phyloP scores from a whole-genome alignment of 2,329 filamentous ascomycete genomes.

The Phyllosticta citriasiana region DNA sequence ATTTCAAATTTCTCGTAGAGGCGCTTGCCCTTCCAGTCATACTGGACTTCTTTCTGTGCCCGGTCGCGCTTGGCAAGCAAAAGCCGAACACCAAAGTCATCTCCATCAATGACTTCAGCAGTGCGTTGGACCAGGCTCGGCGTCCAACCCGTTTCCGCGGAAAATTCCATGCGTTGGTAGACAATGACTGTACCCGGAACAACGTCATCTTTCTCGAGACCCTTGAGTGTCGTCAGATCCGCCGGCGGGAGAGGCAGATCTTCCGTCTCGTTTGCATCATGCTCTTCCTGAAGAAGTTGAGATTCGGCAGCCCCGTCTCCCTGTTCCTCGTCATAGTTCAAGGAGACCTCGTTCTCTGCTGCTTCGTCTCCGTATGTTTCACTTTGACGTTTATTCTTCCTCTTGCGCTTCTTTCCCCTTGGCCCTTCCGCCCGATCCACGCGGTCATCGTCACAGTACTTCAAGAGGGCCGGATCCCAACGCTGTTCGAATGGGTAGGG shows the following conservation, averaged over 20 bases:
- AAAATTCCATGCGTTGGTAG: slow-evolving; percentile 56
- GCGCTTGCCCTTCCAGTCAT: slow-evolving; percentile 61
- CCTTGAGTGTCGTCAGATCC: slow-evolving; percentile 45
- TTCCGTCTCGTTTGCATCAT: slow-evolving; percentile 28
- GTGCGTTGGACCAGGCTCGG: slow-evolving; percentile 54
- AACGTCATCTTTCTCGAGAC: slow-evolving; percentile 40
- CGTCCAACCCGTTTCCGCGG: slow-evolving; percentile 54
- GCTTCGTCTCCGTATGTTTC: slow-evolving; percentile 16
- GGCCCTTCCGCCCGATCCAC: slow-evolving; percentile 16
- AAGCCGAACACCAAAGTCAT: slow-evolving; percentile 48
- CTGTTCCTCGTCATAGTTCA: slow-evolving; percentile 26
- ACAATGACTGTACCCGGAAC: slow-evolving; percentile 54
- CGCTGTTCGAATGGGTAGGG: slow-evolving; percentile 84
- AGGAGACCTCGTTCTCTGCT: slow-evolving; percentile 35
- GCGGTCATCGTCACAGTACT: slow-evolving; percentile 34
- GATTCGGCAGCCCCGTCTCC: slow-evolving; percentile 20
- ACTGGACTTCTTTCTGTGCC: slow-evolving; percentile 45
- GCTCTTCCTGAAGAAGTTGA: slow-evolving; percentile 16
- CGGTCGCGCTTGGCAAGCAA: slow-evolving; percentile 58
- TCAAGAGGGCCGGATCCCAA: slow-evolving; percentile 68
- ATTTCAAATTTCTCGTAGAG: slow-evolving; percentile 72
- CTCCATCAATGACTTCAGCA: slow-evolving; percentile 46
- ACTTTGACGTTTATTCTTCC: slow-evolving; percentile 31
- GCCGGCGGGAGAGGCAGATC: slow-evolving; percentile 55
- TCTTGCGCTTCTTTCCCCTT: slow-evolving; percentile 49